These are phyloP conservation scores for Cladosporium sp. DNA, from an alignment of 2,329 filamentous ascomycete genomes.

Conservation along the genomic window DNA sequence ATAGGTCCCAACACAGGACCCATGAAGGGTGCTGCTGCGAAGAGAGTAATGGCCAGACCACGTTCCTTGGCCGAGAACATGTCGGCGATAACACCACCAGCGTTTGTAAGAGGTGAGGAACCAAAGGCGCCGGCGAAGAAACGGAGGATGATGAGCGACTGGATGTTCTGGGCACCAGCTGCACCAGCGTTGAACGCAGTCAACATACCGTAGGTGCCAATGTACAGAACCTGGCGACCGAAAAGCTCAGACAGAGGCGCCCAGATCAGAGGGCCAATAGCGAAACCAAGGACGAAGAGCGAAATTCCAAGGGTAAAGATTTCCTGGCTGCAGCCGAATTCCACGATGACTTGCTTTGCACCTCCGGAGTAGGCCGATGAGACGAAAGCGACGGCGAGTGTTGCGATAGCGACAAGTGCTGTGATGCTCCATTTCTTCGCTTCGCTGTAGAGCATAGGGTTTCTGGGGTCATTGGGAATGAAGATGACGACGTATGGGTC, in stretches of 20 bases:
- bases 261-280: conserved; percentile 52
- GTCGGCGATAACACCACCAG: conserved; percentile 46
- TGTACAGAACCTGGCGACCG: conserved; percentile 40
- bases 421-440: conserved; percentile 64
- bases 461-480: conserved; percentile 61
- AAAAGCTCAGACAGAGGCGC: conserved; percentile 60
- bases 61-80: conserved; percentile 40
- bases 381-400: conserved; percentile 65
- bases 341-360: conserved; percentile 48
- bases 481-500: conserved; percentile 66
- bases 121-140: conserved; percentile 44
- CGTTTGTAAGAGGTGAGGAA: conserved; percentile 42
- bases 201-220: conserved; percentile 33
- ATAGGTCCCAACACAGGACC: conserved; percentile 62
- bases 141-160: conserved; percentile 42
- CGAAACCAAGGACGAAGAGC: conserved; percentile 61
- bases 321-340: conserved; percentile 52
- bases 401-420: conserved; percentile 59
- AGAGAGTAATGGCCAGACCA: conserved; percentile 56
- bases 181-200: conserved; percentile 40
- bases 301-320: conserved; percentile 60
- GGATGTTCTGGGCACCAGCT: conserved; percentile 42
- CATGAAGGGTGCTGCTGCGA: conserved; percentile 64
- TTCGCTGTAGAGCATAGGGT: conserved; percentile 58
- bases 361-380: conserved; percentile 65